Percentiles rank a stretch among this genome's conserved stretches.
Conservation (phyloP, 2,329 filamentous ascomycete genomes). For the Colletotrichum liriopes region DNA sequence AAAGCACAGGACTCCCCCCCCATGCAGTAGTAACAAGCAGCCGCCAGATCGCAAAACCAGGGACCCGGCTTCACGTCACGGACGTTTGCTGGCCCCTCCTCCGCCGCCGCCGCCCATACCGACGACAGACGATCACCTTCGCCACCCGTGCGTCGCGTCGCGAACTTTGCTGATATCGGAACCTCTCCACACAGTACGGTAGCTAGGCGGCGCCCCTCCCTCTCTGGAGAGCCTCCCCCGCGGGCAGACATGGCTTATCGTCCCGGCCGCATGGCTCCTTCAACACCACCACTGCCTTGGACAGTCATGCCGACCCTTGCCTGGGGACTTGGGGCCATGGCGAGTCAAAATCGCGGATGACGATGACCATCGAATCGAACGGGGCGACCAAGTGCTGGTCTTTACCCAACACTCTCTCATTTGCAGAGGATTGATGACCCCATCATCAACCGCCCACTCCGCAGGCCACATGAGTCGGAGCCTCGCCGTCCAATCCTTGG, state of each 20-base stretch:
- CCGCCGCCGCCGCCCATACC: conserved; percentile 4
- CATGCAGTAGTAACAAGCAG: conserved; percentile 9
- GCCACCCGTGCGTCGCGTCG: conserved; percentile 30
- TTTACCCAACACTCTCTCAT: conserved; percentile 4
- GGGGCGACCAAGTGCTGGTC: neutral
- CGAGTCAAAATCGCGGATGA: conserved; percentile 33
- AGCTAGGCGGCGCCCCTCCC: neutral
- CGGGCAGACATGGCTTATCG: conserved; percentile 16
- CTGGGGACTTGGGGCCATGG: conserved; percentile 6
- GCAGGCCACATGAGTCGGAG: conserved; percentile 1
- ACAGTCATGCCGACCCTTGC: conserved; percentile 38
- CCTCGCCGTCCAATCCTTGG: conserved; percentile 28
- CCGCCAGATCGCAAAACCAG: conserved; percentile 29
- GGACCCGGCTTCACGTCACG: conserved; percentile 25
- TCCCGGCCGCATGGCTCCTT: conserved; percentile 38
- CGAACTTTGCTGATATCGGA: conserved; percentile 31
- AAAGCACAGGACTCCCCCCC: conserved; percentile 20
- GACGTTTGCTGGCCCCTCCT: conserved; percentile 10
- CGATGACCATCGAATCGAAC: conserved; percentile 6
- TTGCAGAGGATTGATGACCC: neutral
- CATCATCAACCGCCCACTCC: neutral
- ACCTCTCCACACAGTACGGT: conserved; percentile 10
- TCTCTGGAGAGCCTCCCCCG: neutral
- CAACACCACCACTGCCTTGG: conserved; percentile 20
- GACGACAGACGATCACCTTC: conserved; percentile 15